phyloP scores from a whole-genome alignment of 2,329 filamentous ascomycete genomes.

The Botrytis fragariae region DNA sequence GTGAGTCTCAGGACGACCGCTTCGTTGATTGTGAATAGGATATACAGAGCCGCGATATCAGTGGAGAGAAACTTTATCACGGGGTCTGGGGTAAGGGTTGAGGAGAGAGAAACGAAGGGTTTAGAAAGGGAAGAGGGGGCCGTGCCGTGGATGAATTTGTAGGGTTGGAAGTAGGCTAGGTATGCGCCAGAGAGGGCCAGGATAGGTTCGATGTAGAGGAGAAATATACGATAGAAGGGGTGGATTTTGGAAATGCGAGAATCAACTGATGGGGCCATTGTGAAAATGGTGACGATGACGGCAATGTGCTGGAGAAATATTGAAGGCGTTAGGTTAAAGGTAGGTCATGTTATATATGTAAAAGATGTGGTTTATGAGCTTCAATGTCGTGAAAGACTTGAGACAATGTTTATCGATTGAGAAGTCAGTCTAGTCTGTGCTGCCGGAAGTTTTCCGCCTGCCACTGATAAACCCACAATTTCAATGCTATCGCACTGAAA shows the following conservation, averaged over 20 bases:
- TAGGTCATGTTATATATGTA: not conserved
- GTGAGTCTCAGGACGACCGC: not conserved
- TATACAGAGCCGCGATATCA: not conserved
- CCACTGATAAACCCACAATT: not conserved
- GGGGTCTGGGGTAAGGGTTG: not conserved
- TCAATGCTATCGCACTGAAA: too few species aligned
- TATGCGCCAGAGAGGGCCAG: not conserved
- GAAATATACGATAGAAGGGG: not conserved
- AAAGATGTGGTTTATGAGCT: not conserved
- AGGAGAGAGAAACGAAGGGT: not conserved
- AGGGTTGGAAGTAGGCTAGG: not conserved
- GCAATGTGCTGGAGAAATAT: not conserved
- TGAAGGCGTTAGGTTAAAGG: not conserved
- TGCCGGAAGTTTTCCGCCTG: not conserved
- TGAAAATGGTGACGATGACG: not conserved
- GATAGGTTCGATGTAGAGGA: constrained; percentile 3
- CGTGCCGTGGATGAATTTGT: not conserved
- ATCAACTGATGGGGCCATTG: not conserved
- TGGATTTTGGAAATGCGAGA: not conserved
- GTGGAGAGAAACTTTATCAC: not conserved
- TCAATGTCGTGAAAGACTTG: not conserved
- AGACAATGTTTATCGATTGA: not conserved
- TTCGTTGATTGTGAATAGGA: not conserved
- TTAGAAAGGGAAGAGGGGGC: not conserved
- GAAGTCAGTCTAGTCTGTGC: not conserved